These are phyloP conservation scores for Delphinella strobiligena DNA, from an alignment of 2,329 filamentous ascomycete genomes.

Conservation along the genomic window DNA sequence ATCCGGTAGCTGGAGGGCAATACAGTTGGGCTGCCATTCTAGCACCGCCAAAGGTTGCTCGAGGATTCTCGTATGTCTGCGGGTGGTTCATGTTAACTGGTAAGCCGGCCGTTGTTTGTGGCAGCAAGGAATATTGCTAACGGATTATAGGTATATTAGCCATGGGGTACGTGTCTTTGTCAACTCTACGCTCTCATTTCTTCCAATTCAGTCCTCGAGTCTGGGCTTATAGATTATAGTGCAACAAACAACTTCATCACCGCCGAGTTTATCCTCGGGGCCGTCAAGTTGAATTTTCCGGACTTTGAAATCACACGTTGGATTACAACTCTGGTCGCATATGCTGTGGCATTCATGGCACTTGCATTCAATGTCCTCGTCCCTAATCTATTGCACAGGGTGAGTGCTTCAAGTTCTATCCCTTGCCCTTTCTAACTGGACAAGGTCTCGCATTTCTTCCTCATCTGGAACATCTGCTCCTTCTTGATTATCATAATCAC, in stretches of 20 bases:
- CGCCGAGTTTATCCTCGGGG: slow-evolving; percentile 44
- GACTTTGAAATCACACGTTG: slow-evolving; percentile 42
- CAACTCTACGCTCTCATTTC: no score
- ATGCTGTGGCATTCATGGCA: slow-evolving; percentile 34
- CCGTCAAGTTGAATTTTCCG: slow-evolving; percentile 40
- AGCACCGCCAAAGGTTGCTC: slow-evolving; percentile 33
- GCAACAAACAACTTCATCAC: slow-evolving; percentile 43
- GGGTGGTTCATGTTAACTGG: slow-evolving; percentile 29
- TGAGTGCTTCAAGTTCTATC: no score
- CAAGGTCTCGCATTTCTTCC: slow-evolving; percentile 29
- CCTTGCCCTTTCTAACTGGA: not conserved
- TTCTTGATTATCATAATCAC: slow-evolving; percentile 41
- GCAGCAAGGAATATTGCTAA: no score
- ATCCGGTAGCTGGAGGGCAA: slow-evolving; percentile 44
- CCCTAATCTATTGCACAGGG: slow-evolving; percentile 38
- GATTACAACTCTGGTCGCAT: slow-evolving; percentile 44
- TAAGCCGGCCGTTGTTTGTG: no score
- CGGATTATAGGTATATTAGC: slow-evolving; percentile 33
- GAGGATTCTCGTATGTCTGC: slow-evolving; percentile 26
- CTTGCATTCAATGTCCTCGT: slow-evolving; percentile 38
- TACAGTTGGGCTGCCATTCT: slow-evolving; percentile 48
- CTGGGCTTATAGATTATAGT: no score
- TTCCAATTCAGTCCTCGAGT: no score
- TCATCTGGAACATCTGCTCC: slow-evolving; percentile 42
- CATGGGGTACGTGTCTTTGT: no score